Percentiles rank a stretch among this genome's conserved stretches.
phyloP scores from a whole-genome alignment of 2,329 filamentous ascomycete species.

The Colletotrichum sp. region DNA sequence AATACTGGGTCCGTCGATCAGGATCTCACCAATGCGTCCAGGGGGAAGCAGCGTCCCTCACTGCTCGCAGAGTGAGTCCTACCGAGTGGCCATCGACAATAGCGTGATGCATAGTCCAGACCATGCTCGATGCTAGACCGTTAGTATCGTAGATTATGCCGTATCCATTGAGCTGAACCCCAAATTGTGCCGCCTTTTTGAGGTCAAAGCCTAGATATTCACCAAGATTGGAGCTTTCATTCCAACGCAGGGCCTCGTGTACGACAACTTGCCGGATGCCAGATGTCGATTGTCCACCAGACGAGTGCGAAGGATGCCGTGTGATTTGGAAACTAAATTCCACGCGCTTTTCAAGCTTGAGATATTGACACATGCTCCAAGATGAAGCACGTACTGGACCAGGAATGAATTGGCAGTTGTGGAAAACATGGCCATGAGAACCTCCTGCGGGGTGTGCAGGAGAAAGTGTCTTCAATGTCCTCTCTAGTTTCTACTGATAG shows the following conservation, averaged over 20 bases:
- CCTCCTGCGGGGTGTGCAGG: conserved; percentile 14
- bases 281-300: conserved; percentile 9
- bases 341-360: conserved; percentile 1
- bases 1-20: conserved; percentile 30
- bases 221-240: not conserved
- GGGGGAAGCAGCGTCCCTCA: conserved; percentile 23
- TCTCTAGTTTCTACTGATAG: not conserved
- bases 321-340: conserved; percentile 10
- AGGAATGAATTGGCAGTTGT: not conserved
- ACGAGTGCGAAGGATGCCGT: conserved; percentile 25
- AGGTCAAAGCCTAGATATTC: conserved; percentile 2
- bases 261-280: conserved; percentile 56
- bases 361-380: not conserved
- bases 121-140: conserved; percentile 2
- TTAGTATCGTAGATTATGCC: conserved; percentile 13
- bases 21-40: conserved; percentile 29
- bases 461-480: conserved; percentile 8
- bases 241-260: not conserved
- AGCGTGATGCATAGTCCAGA: conserved; percentile 23
- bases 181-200: not conserved
- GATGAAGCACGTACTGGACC: not conserved
- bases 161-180: conserved; percentile 22
- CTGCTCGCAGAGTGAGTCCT: conserved; percentile 1
- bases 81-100: conserved; percentile 10
- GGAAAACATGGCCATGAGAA: conserved; percentile 8